Base-by-base conservation (phyloP, 306 rosid species). In the Hylodesmum podocarpum region DNA sequence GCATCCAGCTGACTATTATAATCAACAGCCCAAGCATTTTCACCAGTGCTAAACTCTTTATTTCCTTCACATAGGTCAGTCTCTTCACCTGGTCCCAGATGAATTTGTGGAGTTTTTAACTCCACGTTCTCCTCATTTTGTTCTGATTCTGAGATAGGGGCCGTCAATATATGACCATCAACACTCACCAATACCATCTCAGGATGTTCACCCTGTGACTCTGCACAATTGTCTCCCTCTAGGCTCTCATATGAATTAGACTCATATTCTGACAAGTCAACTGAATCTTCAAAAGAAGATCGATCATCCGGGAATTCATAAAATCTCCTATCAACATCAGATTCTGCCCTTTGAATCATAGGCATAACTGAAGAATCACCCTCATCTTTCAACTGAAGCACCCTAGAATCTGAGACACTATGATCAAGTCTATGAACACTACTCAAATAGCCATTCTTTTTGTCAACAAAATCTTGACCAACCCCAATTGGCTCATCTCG, bases 181-280 rank as follows among this genome's bases (percentile, higher is more conserved):
- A 92, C 98, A 82, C 99, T 92, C 37, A 96, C 92, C 89, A 96
- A 82, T 31, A 96, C 88, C 83, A 96, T 89, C 85, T 87, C 99
- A 0, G 98, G 91, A 77, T 79, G 85, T 3, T 83, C 57, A 77
- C 80, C 85, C 66, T 85, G 93, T 1, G 97, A 86, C 50, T 89
- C 96, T n/a, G 68, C 87, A 40, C 71, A 67, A 80, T 73, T 83
- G 12, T 85, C 93, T 37, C 84, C 82, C 69, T 88, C 94, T 25
- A 88, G 41, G 80, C 66, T 83, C 36, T 88, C 96, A 62, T 65
- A 87, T 6, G 81, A 86, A 55, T 82, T 83, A 47, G 96, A 72
- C 68, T 85, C 92, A 64, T 76, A 87, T 69, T 87, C 97, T 1
- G 91, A 82, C 63, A 91, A 74, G 63, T 84, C 96, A 70, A 86